Evolutionary conservation across 306 rosid genomes (phyloP).

Genomic region (Quercus aquifolioides): DNA sequence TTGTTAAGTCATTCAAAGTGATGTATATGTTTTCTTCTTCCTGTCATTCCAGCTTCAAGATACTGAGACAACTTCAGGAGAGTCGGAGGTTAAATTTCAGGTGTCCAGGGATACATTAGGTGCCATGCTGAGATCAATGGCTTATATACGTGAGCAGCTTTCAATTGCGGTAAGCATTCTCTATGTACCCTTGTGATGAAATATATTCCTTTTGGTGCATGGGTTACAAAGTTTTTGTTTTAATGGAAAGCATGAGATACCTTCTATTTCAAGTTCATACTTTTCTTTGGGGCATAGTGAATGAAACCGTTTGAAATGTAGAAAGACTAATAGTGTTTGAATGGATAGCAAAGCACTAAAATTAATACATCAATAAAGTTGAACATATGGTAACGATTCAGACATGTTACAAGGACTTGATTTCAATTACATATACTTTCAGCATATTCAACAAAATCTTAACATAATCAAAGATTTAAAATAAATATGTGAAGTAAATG

Average conservation of each 20-base stretch:
- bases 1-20: not conserved
- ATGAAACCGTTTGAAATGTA: no score
- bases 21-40: conserved; percentile 7
- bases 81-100: conserved; percentile 89
- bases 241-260: not conserved
- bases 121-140: conserved; percentile 94
- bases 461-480: no score
- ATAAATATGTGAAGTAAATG: no score
- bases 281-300: not conserved
- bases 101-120: conserved; percentile 86
- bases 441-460: no score
- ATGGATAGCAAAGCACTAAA: no score
- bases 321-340: no score
- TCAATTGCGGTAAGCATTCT: conserved; percentile 60
- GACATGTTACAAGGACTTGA: no score
- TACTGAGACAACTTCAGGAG: conserved; percentile 75
- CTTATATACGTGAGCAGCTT: conserved; percentile 95
- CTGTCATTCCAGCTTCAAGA: conserved; percentile 69
- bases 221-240: not conserved
- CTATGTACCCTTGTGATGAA: not conserved
- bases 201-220: not conserved
- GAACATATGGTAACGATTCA: no score
- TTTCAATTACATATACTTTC: no score
- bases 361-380: no score
- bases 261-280: not conserved